A percentile compares a stretch with the other conserved stretches of the same genome.
phyloP scores from a whole-genome alignment of 768 basidiomycete genomes.

The Trametes cingulata region DNA sequence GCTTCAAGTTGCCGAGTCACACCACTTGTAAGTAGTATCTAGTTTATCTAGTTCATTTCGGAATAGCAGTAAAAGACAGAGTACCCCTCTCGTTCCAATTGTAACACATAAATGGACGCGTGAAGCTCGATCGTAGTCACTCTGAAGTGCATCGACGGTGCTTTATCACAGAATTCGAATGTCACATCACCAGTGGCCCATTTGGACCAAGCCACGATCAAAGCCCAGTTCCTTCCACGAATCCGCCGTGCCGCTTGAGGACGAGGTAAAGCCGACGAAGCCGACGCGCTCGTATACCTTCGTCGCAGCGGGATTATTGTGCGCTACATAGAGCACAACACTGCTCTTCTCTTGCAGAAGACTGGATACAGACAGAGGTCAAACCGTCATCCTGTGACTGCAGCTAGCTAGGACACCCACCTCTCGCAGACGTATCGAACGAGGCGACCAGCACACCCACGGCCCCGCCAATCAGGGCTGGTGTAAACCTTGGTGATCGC shows the following conservation, averaged over 20 bases:
- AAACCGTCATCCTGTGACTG: not conserved
- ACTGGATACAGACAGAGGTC: constrained; percentile 23
- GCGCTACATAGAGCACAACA: constrained; percentile 69
- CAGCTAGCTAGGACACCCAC: constrained; percentile 44
- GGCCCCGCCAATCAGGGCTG: constrained; percentile 48
- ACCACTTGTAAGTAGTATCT: too few species aligned
- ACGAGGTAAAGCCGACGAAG: constrained; percentile 47
- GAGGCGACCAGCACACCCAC: constrained; percentile 62
- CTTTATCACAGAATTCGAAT: not conserved
- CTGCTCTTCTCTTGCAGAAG: constrained; percentile 43
- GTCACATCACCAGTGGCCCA: constrained; percentile 68
- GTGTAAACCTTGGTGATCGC: constrained; percentile 78
- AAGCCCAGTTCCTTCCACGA: constrained; percentile 70
- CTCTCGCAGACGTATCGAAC: constrained; percentile 56
- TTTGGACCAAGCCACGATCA: constrained; percentile 41
- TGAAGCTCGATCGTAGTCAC: too few species aligned
- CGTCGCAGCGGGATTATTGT: constrained; percentile 52
- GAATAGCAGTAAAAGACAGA: too few species aligned
- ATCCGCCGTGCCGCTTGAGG: constrained; percentile 35
- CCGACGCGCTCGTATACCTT: constrained; percentile 66
- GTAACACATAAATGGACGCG: too few species aligned
- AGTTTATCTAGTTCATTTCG: too few species aligned
- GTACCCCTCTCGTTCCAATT: too few species aligned
- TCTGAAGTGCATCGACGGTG: too few species aligned
- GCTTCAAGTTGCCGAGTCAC: too few species aligned